Percentiles rank a stretch among this genome's conserved stretches.
Evolutionary conservation across 805 yeast species (phyloP).

Genomic region (Yarrowia keelungensis): DNA sequence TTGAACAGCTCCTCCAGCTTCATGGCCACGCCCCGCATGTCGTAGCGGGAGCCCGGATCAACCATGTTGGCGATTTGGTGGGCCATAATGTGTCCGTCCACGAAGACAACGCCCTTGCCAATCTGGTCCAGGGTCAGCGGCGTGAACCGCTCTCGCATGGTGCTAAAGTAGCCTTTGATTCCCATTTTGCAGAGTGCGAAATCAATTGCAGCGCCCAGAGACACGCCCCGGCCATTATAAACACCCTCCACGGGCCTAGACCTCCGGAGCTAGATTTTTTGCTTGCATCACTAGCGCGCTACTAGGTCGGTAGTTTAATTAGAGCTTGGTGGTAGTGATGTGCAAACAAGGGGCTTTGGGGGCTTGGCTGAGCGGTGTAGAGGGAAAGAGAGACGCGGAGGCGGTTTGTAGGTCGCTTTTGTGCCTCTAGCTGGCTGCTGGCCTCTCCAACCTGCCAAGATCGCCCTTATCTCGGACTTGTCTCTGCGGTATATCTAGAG

Average conservation of each 20-base stretch:
- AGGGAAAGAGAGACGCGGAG: too few species aligned
- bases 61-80: conserved; percentile 35
- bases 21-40: conserved; percentile 22
- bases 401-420: too few species aligned
- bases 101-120: conserved; percentile 19
- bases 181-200: not conserved
- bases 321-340: not conserved
- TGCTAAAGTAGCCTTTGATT: conserved; percentile 29
- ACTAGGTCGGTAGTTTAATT: conserved; percentile 9
- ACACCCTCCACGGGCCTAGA: not conserved
- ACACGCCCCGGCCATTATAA: not conserved
- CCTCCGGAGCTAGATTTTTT: conserved; percentile 15
- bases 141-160: conserved; percentile 25
- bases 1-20: conserved; percentile 28
- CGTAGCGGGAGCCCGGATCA: conserved; percentile 26
- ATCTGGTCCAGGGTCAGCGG: conserved; percentile 32
- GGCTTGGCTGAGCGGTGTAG: not conserved
- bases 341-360: not conserved
- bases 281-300: conserved; percentile 21
- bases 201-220: not conserved
- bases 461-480: too few species aligned
- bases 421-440: too few species aligned
- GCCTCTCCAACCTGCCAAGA: too few species aligned
- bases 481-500: too few species aligned
- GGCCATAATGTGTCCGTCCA: conserved; percentile 31